phyloP scores from a whole-genome alignment of 2,329 filamentous ascomycete species.

The Colletotrichum australisinense region DNA sequence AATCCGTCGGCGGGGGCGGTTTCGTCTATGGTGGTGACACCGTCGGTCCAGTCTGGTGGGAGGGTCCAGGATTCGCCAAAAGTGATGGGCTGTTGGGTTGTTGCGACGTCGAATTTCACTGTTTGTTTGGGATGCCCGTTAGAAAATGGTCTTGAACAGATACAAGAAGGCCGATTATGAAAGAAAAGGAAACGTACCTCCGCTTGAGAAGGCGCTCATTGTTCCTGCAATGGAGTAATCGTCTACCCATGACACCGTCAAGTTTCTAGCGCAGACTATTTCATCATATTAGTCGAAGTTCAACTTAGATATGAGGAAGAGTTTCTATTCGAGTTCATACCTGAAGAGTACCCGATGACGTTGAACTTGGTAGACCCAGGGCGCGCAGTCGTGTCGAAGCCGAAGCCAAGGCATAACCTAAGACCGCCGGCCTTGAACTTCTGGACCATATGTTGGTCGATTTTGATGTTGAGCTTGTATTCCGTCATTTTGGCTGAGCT shows the following conservation, averaged over 20 bases:
- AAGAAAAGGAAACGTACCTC: neutral
- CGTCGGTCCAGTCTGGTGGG: neutral
- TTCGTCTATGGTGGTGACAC: neutral
- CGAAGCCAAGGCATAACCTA: conserved; percentile 8
- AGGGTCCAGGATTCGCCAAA: neutral
- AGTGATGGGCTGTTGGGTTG: neutral
- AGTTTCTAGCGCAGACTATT: neutral
- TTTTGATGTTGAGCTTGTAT: conserved; percentile 3
- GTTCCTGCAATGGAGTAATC: conserved; percentile 4
- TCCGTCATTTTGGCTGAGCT: neutral
- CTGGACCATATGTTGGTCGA: neutral
- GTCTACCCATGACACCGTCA: neutral
- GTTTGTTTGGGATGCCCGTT: neutral
- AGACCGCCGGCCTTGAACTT: conserved; percentile 1
- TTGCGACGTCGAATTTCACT: conserved; percentile 3
- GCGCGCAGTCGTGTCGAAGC: conserved; percentile 5
- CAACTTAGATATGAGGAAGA: neutral
- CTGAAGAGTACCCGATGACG: conserved; percentile 10
- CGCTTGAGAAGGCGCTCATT: conserved; percentile 7
- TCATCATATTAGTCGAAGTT: neutral
- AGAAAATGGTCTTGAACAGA: no score
- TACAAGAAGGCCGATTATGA: rapidly evolving
- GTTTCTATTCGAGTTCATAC: neutral
- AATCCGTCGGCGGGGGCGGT: neutral
- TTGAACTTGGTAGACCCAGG: conserved; percentile 12